Base-by-base conservation (phyloP, 1,284 basidiomycete species). In the Schizophyllum commune region DNA sequence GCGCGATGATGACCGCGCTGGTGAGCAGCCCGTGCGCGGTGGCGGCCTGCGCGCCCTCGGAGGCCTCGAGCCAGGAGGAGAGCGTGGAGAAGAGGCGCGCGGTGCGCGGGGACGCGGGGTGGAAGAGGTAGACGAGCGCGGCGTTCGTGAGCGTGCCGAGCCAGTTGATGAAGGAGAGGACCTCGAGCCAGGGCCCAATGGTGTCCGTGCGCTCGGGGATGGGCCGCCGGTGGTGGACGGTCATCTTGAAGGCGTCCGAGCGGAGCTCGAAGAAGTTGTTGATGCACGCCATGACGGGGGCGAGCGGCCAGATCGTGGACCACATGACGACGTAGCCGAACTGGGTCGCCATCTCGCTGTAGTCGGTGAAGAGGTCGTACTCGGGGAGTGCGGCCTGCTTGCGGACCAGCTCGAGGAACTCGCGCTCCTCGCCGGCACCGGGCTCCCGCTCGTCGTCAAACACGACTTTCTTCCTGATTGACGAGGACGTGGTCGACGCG, bases 221-320 rank as follows among this genome's bases (percentile, higher is more conserved):
- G 1, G 96, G 94, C 19, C 94, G 83, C 11, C 94, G 84, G 58
- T 86, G 82, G 70, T 97, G 95, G 15, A 88, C 84, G 6, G 89
- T 87, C 71, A 99, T 91, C 79, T 99, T 99, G 81, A 96, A 90
- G 1, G 96, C 95, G 72, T 99, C 97, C 1, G 89, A 91, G 32
- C 96, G 86, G 7, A 96, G 75, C 75, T 99, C 97, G 66, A 99
- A 79, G 73, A 94, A 85, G 73, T 97, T 96, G 78, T 97, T 95
- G 39, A 91, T 66, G 21, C 91, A 76, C 2, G 88, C 85, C 84
- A 90, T 88, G 7, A 83, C 83, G n/a, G 91, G 88, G 4, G 94
- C 92, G 17, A 99, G 79, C 0, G 96, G 94, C 96, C 96, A 99
- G 62, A 96, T 92, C 32, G 92, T 88, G 52, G 89, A 91, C 93